Percentiles rank a stretch among this genome's conserved stretches.
phyloP scores from a whole-genome alignment of 2,329 filamentous ascomycete genomes.

The Colletotrichum sidae region DNA sequence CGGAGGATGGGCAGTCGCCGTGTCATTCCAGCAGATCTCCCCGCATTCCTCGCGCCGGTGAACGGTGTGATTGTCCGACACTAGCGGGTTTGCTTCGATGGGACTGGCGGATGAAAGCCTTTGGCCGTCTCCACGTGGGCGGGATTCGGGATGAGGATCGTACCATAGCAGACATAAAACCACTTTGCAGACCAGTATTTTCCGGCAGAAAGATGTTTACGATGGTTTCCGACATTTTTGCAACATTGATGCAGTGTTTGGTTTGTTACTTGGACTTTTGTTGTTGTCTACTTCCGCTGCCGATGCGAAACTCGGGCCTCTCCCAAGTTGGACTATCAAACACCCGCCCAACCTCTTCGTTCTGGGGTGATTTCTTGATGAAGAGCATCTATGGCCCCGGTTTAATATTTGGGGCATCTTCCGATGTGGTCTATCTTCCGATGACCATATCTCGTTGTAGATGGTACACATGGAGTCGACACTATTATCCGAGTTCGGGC shows the following conservation, averaged over 20 bases:
- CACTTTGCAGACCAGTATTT: neutral
- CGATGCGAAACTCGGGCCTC: too few species aligned
- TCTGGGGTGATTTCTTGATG: too few species aligned
- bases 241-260: neutral
- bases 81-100: conserved; percentile 30
- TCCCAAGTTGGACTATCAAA: too few species aligned
- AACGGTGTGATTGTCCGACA: conserved; percentile 21
- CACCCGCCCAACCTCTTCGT: too few species aligned
- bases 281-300: too few species aligned
- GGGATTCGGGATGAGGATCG: conserved; percentile 16
- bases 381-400: too few species aligned
- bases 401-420: too few species aligned
- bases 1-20: conserved; percentile 1
- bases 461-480: too few species aligned
- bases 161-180: conserved; percentile 7
- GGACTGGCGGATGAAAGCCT: conserved; percentile 24
- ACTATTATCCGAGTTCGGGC: too few species aligned
- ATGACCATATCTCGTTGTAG: too few species aligned
- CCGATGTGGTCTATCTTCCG: too few species aligned
- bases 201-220: neutral
- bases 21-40: conserved; percentile 28
- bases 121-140: conserved; percentile 16
- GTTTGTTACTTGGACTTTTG: too few species aligned
- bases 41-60: conserved; percentile 23
- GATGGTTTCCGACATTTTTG: neutral